Conservation (phyloP, 805 yeast species). For the Barnettozyma botsteinii region DNA sequence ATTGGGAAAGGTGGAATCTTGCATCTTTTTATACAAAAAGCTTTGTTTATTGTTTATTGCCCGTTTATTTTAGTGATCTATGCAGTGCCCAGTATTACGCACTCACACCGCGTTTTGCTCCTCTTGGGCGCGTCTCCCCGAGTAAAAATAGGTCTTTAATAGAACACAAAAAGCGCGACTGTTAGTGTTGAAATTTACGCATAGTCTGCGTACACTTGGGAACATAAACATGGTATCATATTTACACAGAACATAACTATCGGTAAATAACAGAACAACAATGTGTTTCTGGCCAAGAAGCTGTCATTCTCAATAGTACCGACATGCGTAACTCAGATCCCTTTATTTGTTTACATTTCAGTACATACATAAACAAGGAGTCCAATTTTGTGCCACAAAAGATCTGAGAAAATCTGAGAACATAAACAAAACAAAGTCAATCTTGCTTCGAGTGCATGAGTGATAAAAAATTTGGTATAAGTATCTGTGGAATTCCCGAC, state of each 20-base stretch:
- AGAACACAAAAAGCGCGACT: no score
- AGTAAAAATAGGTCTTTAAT: no score
- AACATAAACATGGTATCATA: constrained; percentile 5
- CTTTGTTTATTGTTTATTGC: no score
- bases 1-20: neutral
- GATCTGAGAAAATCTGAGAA: neutral
- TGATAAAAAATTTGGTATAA: neutral
- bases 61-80: no score
- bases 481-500: neutral
- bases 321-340: neutral
- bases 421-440: constrained; percentile 1
- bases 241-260: constrained; percentile 3
- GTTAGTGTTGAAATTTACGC: neutral
- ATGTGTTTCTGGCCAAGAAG: no score
- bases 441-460: no score
- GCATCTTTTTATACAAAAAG: constrained; percentile 1
- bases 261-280: no score
- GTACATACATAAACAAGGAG: no score
- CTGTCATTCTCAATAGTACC: neutral
- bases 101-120: no score
- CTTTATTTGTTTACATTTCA: no score
- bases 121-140: neutral
- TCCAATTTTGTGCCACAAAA: neutral
- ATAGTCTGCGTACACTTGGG: neutral
- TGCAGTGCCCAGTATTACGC: neutral